Conservation (phyloP, 2,329 filamentous ascomycete genomes). For the Gremmenia infestans region DNA sequence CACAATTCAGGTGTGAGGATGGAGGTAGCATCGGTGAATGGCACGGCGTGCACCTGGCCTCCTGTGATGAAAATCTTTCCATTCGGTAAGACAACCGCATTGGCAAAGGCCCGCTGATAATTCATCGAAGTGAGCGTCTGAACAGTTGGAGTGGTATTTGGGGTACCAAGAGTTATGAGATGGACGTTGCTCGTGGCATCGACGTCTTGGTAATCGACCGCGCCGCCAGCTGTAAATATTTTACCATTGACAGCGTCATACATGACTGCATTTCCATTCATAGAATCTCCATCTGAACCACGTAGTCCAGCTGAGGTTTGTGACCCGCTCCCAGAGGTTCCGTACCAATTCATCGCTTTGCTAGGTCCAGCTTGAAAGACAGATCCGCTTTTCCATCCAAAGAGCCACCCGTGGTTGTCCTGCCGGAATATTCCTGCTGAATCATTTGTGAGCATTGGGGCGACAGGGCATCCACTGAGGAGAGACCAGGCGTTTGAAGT, state of each 20-base stretch:
- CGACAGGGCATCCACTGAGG: constrained; percentile 39
- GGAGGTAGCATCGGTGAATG: constrained; percentile 42
- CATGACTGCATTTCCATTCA: constrained; percentile 54
- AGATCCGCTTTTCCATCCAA: constrained; percentile 21
- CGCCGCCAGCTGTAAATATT: constrained; percentile 49
- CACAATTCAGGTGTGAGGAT: constrained; percentile 43
- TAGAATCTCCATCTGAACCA: constrained; percentile 42
- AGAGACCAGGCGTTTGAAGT: constrained; percentile 41
- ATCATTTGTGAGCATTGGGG: constrained; percentile 47
- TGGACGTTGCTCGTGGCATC: constrained; percentile 41
- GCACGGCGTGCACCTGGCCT: constrained; percentile 39
- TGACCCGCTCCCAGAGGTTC: constrained; percentile 39
- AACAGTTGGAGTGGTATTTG: constrained; percentile 26
- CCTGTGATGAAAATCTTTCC: constrained; percentile 44
- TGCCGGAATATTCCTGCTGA: constrained; percentile 38
- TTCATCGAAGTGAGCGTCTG: constrained; percentile 34
- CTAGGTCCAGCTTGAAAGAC: constrained; percentile 25
- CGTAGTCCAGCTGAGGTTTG: constrained; percentile 39
- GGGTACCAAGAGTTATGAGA: constrained; percentile 42
- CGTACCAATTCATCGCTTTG: constrained; percentile 53
- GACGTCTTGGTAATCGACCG: constrained; percentile 41
- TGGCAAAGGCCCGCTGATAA: constrained; percentile 39
- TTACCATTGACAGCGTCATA: constrained; percentile 51
- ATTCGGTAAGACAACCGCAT: constrained; percentile 44
- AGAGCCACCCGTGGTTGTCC: constrained; percentile 49